These are phyloP conservation scores for Curvularia hawaiiensis DNA, from an alignment of 2,329 filamentous ascomycete genomes.

Conservation along the genomic window DNA sequence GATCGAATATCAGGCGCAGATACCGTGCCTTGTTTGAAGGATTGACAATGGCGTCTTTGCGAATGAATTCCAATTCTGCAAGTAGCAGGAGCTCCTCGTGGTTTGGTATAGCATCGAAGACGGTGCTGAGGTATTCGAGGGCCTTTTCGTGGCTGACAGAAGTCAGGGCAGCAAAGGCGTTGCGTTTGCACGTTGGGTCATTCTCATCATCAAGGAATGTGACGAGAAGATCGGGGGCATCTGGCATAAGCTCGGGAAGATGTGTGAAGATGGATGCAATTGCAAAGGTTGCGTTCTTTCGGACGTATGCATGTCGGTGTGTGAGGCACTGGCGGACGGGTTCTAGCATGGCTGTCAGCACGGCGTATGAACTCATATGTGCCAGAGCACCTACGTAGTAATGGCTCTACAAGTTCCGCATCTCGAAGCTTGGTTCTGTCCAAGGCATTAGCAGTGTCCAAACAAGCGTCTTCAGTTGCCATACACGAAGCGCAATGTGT, in stretches of 20 bases:
- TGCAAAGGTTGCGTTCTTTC: slow-evolving; percentile 97
- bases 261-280: slow-evolving; percentile 91
- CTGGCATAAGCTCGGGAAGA: slow-evolving; percentile 89
- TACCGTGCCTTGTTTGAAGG: slow-evolving; percentile 95
- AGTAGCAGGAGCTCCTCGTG: slow-evolving; percentile 93
- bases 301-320: slow-evolving; percentile 95
- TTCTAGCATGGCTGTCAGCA: slow-evolving; percentile 46
- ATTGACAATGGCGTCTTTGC: slow-evolving; percentile 96
- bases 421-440: slow-evolving; percentile 83
- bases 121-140: slow-evolving; percentile 81
- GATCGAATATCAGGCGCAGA: slow-evolving; percentile 91
- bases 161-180: slow-evolving; percentile 90
- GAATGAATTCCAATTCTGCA: slow-evolving; percentile 94
- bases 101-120: slow-evolving; percentile 93
- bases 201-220: slow-evolving; percentile 89
- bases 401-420: slow-evolving; percentile 92
- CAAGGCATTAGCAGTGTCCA: slow-evolving; percentile 21
- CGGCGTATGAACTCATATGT: background rate
- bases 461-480: slow-evolving; percentile 1
- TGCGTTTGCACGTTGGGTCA: slow-evolving; percentile 95
- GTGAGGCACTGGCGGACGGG: slow-evolving; percentile 91
- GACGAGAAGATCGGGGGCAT: slow-evolving; percentile 89
- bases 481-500: slow-evolving; percentile 90
- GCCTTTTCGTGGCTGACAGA: slow-evolving; percentile 94
- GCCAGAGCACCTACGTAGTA: slow-evolving; percentile 62